Conservation (phyloP, 2,329 filamentous ascomycete genomes). For the Daldinia sp. region DNA sequence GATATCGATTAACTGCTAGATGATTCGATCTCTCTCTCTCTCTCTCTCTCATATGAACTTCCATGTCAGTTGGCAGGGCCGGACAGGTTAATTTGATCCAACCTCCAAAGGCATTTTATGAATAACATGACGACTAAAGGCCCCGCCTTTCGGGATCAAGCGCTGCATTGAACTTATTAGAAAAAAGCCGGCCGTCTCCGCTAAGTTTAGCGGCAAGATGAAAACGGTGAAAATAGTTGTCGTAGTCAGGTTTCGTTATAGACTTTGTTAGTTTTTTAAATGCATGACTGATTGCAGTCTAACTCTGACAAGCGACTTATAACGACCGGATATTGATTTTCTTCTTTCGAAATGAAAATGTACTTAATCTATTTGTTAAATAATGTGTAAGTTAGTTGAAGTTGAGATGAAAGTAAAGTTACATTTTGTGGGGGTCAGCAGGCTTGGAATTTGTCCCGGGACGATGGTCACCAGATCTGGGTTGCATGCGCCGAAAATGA, state of each 20-base stretch:
- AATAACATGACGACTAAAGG: not conserved
- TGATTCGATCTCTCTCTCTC: not conserved
- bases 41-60: constrained; percentile 1
- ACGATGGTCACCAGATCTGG: constrained; percentile 40
- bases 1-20: not conserved
- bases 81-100: too few species aligned
- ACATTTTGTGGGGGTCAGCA: constrained; percentile 37
- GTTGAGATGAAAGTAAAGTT: constrained; percentile 9
- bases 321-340: too few species aligned
- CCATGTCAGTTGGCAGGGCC: not conserved
- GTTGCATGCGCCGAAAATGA: constrained; percentile 27
- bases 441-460: constrained; percentile 32
- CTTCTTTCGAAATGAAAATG: not conserved
- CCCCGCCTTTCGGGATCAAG: constrained; percentile 9
- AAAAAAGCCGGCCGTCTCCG: constrained; percentile 4
- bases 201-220: not conserved
- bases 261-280: not conserved
- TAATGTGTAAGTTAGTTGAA: not conserved
- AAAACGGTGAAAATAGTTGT: not conserved
- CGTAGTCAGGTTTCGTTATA: not conserved
- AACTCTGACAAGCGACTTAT: not conserved
- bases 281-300: not conserved
- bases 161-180: constrained; percentile 1
- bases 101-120: not conserved
- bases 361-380: not conserved